Evolutionary conservation across 2,329 filamentous ascomycete species (phyloP).

Genomic region (Ilyonectria destructans): DNA sequence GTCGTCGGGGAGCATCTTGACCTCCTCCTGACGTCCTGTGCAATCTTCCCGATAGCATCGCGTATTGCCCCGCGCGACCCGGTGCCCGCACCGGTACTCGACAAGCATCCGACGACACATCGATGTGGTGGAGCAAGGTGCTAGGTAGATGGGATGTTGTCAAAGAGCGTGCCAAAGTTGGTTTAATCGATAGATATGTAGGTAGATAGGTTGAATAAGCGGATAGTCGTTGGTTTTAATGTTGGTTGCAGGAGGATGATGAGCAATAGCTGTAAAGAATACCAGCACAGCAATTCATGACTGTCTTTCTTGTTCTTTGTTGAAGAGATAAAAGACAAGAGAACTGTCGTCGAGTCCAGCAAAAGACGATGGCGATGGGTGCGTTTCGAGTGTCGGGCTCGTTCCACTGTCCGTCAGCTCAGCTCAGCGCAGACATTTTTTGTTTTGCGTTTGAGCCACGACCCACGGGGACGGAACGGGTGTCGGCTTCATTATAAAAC

Average conservation of each 20-base stretch:
- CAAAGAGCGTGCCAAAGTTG: background rate
- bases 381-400: background rate
- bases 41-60: conserved; percentile 55
- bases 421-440: conserved; percentile 11
- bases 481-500: conserved; percentile 15
- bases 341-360: background rate
- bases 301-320: conserved; percentile 9
- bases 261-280: conserved; percentile 16
- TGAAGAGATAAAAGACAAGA: conserved; percentile 4
- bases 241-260: conserved; percentile 3
- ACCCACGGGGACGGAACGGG: conserved; percentile 10
- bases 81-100: conserved; percentile 58
- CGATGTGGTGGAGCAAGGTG: conserved; percentile 5
- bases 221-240: conserved; percentile 5
- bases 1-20: conserved; percentile 51
- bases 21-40: conserved; percentile 51
- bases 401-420: conserved; percentile 14
- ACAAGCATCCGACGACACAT: conserved; percentile 56
- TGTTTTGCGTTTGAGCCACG: conserved; percentile 11
- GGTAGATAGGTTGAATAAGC: background rate
- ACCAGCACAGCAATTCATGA: conserved; percentile 18
- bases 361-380: background rate
- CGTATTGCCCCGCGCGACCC: conserved; percentile 54
- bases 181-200: background rate
- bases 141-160: background rate